Evolutionary conservation across 352 stramenopile genomes (phyloP), one percentile per base, ranked within the genome.

Genomic region (Globisporangium irregulare): DNA sequence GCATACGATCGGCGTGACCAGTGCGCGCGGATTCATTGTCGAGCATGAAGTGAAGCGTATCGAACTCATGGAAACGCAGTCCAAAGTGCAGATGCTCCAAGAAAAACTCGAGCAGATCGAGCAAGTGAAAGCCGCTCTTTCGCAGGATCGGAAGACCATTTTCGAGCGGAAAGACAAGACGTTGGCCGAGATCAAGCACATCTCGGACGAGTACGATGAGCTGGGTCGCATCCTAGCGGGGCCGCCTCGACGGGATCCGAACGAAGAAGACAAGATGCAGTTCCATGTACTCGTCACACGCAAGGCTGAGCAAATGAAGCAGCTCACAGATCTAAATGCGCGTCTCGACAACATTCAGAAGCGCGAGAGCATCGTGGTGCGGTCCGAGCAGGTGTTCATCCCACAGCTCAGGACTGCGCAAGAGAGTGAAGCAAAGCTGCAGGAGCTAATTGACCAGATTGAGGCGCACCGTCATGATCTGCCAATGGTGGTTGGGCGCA

Each of bases 221-320:
- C 59, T 92, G 2, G 77, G 76, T 9, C 67, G 70, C 4, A 7
- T 60, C 2, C 72, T 94, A 0, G 82, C 81, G 10, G 86, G 86
- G 5, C 86, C 86, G 0, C 82, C 86, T 3, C 76, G 86, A 25
- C 74, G 86, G 43, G 84, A 94, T 22, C 79, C 86, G 4, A 82
- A 67, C 0, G 84, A 93, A 43, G 50, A 67, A 18, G 77, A 94
- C 53, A 91, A 91, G 12, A 66, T 73, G 27, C 78, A 88, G 27
- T 84, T 92, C 41, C 82, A 92, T 67, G 71, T 74, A 0, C 56
- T 92, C 3, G 76, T 90, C 20, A 79, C 81, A 0, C 66, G 82
- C 4, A 67, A 75, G 69, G 74, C 77, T 1, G 70, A 1, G 0
- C 81, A 80, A 32, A 81, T 82, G 58, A 77, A 87, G 57, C 81